These are phyloP conservation scores for Brassica hybrid DNA, from an alignment of 441 rosid genomes.

Conservation along the genomic window DNA sequence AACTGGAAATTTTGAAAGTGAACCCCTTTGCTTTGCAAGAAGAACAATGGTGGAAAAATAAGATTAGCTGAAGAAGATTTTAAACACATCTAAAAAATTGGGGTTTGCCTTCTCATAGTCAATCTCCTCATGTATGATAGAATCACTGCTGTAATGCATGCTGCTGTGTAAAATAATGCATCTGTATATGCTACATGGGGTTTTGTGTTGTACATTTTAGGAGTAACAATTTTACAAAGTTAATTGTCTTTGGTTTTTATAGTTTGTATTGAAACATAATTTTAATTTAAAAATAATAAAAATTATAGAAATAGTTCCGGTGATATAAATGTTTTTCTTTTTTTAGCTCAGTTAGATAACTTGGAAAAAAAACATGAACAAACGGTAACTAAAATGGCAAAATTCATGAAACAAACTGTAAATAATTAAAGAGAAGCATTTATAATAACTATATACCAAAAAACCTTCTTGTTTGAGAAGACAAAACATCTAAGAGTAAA, in stretches of 20 bases:
- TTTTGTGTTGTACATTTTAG: neutral
- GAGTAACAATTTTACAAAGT: no score
- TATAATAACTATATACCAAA: conserved; percentile 27
- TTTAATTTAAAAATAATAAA: no score
- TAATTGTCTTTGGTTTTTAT: no score
- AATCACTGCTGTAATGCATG: no score
- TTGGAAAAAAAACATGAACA: no score
- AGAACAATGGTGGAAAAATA: no score
- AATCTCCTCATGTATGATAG: no score
- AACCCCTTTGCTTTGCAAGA: neutral
- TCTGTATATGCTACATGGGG: neutral
- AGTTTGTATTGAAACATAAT: no score
- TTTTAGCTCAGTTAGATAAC: no score
- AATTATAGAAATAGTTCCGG: neutral
- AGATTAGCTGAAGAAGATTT: no score
- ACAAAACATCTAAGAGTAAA: conserved; percentile 25
- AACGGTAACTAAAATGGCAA: neutral
- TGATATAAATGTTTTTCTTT: neutral
- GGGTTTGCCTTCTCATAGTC: no score
- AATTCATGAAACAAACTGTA: neutral
- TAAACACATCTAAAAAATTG: no score
- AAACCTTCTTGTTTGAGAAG: conserved; percentile 18
- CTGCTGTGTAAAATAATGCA: conserved; percentile 1
- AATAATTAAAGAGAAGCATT: neutral
- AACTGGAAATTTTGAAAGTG: neutral